Base-by-base conservation (phyloP, 306 rosid genomes). In the Vigna mungo region DNA sequence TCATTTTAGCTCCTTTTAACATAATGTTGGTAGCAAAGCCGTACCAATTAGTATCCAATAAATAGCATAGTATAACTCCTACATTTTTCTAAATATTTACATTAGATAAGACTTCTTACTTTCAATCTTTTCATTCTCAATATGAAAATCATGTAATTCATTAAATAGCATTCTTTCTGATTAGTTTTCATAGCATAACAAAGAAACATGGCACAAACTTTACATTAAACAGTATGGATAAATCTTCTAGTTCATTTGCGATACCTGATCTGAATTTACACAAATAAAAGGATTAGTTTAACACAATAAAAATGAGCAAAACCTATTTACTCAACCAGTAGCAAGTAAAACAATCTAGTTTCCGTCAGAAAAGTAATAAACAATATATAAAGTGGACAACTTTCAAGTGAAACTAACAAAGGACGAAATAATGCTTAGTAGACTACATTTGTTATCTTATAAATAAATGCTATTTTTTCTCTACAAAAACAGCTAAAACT, bases 391-490 rank as follows among this genome's bases (percentile, higher is more conserved):
- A 81, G 18, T 52, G 61, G 63, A 61, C 53, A 74, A 30, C 52
- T 72, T 68, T 17, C 60, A 36, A 60, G 39, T 61, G 69, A 77
- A 37, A 37, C 21, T 43, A 61, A 44, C 41, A 36, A 16, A 47
- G 20, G 68, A 80, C 43, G 52, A 39, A 72, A 80, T 36, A 81
- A 48, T 73, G 46, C 46, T 15, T 2, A 56, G 78, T 23, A 47
- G 49, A 71, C 71, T 56, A 58, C 15, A 75, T 16, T 54, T 30
- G 32, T 79, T 76, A 71, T 74, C 80, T 84, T 75, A 80, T 68
- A 67, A 36, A 63, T 59, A 76, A 76, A 80, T 87, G 68, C 41
- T 63, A 81, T 48, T 60, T 77, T 81, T 72, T 86, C 89, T 82
- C 87, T 85, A 84, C 43, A 62, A 62, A 79, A 61, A 62, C 48